A percentile compares a stretch with the other conserved stretches of the same genome.
Evolutionary conservation across 331 rosid species (phyloP).

Genomic region (Acacia concinna): DNA sequence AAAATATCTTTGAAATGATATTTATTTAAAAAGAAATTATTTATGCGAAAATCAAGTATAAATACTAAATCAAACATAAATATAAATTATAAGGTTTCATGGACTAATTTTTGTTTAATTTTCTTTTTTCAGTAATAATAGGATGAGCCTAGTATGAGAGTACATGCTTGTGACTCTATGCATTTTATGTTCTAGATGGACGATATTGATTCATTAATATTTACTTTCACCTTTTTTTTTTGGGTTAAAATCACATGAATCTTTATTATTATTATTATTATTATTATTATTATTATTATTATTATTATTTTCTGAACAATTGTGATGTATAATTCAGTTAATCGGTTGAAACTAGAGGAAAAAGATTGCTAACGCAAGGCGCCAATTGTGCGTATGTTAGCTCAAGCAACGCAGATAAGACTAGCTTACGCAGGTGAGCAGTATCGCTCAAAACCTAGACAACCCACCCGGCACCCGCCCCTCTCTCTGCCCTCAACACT

Average conservation of each 20-base stretch:
- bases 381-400: constrained; percentile 33
- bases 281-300: too few species aligned
- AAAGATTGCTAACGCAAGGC: not conserved
- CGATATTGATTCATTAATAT: not conserved
- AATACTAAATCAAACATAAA: too few species aligned
- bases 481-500: constrained; percentile 6
- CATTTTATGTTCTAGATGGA: too few species aligned
- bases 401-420: not conserved
- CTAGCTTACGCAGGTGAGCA: constrained; percentile 30
- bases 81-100: not conserved
- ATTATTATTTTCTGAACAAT: too few species aligned
- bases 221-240: not conserved
- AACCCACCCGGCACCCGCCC: constrained; percentile 7
- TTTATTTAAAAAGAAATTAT: too few species aligned
- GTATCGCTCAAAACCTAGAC: constrained; percentile 29
- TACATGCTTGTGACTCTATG: too few species aligned
- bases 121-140: too few species aligned
- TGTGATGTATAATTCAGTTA: not conserved
- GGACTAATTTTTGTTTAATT: not conserved
- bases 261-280: too few species aligned
- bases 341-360: not conserved
- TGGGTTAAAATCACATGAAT: not conserved
- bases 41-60: too few species aligned
- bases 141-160: not conserved
- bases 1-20: too few species aligned